Percentiles rank a stretch among this genome's conserved stretches.
Evolutionary conservation across 495 filamentous ascomycete genomes (phyloP).

Genomic region (Talaromyces thailandensis): DNA sequence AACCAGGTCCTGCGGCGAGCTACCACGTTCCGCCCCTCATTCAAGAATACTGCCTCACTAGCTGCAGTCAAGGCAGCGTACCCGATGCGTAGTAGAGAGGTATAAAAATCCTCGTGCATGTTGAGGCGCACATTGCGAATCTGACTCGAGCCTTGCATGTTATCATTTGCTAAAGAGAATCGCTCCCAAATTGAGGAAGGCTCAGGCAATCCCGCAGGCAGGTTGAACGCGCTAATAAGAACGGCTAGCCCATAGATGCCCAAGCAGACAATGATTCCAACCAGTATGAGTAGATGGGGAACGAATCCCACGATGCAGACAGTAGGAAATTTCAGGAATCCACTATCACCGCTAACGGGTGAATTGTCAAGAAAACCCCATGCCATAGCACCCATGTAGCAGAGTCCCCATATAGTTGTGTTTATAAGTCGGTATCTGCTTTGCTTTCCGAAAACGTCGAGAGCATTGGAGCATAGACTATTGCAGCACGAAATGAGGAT

Average conservation of each 20-base stretch:
- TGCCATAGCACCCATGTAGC: slow-evolving; percentile 73
- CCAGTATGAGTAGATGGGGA: slow-evolving; percentile 75
- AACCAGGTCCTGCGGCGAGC: slow-evolving; percentile 82
- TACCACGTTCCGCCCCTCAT: slow-evolving; percentile 72
- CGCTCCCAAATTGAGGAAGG: slow-evolving; percentile 41
- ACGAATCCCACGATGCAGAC: slow-evolving; percentile 94
- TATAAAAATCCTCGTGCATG: slow-evolving; percentile 91
- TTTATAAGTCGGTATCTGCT: slow-evolving; percentile 68
- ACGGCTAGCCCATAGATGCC: slow-evolving; percentile 71
- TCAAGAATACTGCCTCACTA: slow-evolving; percentile 90
- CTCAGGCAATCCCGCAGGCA: slow-evolving; percentile 34
- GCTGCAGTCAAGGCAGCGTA: slow-evolving; percentile 85
- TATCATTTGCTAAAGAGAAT: slow-evolving; percentile 60
- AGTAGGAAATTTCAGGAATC: slow-evolving; percentile 74
- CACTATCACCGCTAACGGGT: slow-evolving; percentile 26
- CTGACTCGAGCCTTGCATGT: slow-evolving; percentile 86
- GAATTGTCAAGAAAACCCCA: slow-evolving; percentile 60
- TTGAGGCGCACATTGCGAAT: slow-evolving; percentile 69
- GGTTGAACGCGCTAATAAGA: slow-evolving; percentile 62
- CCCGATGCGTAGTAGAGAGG: slow-evolving; percentile 72
- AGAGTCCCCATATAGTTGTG: slow-evolving; percentile 80
- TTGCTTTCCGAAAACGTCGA: slow-evolving; percentile 74
- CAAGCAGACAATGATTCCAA: slow-evolving; percentile 65
- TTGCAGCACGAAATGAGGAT: slow-evolving; percentile 81
- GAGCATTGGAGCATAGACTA: slow-evolving; percentile 73